Evolutionary conservation across 805 yeast species (phyloP).

Genomic region (Brettanomyces anomalus): DNA sequence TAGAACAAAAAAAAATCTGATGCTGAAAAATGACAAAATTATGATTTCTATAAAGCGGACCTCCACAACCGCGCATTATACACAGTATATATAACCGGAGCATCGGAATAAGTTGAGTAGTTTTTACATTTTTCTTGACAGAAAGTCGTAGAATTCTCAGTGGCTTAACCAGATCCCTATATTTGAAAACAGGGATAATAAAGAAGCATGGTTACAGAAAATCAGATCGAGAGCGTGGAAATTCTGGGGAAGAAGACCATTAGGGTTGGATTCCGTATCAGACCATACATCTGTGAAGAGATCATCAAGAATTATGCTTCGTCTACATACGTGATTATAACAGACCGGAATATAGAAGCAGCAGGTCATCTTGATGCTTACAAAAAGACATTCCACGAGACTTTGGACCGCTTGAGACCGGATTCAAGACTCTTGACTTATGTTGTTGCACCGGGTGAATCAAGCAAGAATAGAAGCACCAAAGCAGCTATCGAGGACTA

Average conservation of each 20-base stretch:
- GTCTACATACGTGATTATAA: slow-evolving; percentile 85
- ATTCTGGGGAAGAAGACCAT: slow-evolving; percentile 79
- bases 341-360: slow-evolving; percentile 71
- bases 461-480: slow-evolving; percentile 77
- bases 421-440: slow-evolving; percentile 62
- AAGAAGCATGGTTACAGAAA: slow-evolving; percentile 3
- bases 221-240: slow-evolving; percentile 41
- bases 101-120: no score
- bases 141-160: no score
- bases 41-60: no score
- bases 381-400: slow-evolving; percentile 31
- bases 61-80: no score
- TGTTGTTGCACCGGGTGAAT: slow-evolving; percentile 86
- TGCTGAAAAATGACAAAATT: no score
- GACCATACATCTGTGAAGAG: slow-evolving; percentile 62
- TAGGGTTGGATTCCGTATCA: slow-evolving; percentile 83
- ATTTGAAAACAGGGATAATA: no score
- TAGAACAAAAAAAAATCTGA: no score
- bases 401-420: slow-evolving; percentile 32
- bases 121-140: no score
- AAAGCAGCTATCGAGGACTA: slow-evolving; percentile 92
- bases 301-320: slow-evolving; percentile 56
- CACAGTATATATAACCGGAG: no score
- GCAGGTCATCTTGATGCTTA: slow-evolving; percentile 52
- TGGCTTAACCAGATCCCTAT: no score